phyloP scores from a whole-genome alignment of 2,329 filamentous ascomycete species.

The Colletotrichum salicis region DNA sequence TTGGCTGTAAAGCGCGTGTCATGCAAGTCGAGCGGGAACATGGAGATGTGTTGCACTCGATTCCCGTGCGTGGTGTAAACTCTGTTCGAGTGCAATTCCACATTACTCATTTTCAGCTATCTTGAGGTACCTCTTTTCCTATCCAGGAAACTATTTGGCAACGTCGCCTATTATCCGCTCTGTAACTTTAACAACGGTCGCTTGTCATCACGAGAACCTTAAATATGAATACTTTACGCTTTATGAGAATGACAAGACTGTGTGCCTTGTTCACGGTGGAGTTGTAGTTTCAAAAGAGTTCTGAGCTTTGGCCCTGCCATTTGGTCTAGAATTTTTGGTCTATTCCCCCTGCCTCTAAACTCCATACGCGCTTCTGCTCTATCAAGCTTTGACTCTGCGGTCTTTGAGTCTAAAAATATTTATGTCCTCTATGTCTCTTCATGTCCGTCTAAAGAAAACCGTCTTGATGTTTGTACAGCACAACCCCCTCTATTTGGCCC shows the following conservation, averaged over 20 bases:
- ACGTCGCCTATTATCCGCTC: neutral
- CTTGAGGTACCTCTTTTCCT: neutral
- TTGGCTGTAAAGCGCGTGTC: neutral
- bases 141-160: neutral
- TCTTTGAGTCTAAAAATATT: constrained; percentile 9
- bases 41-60: neutral
- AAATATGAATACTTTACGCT: neutral
- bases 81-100: neutral
- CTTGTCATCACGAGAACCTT: neutral
- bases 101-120: neutral
- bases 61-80: neutral
- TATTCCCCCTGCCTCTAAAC: neutral
- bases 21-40: neutral
- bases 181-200: neutral
- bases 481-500: constrained; percentile 41
- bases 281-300: neutral
- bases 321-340: neutral
- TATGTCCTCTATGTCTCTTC: constrained; percentile 14
- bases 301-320: neutral
- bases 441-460: constrained; percentile 8
- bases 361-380: neutral
- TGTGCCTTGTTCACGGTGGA: neutral
- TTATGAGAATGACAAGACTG: neutral
- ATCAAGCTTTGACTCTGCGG: neutral
- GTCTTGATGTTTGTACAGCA: neutral